Evolutionary conservation across 768 basidiomycete genomes (phyloP).

Genomic region (Mycena rebaudengoi): DNA sequence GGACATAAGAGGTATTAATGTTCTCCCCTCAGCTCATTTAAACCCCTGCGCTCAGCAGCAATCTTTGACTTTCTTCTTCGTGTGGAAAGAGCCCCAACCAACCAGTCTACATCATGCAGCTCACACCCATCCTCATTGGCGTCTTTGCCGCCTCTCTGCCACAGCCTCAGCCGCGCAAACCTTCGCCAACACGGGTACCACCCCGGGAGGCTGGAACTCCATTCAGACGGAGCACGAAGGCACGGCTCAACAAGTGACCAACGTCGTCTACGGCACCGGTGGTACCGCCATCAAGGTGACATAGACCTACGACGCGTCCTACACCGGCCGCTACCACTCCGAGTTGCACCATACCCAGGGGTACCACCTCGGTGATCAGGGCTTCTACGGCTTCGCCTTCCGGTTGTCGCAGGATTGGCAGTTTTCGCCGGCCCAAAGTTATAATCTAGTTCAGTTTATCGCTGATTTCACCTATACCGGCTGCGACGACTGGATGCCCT

Average conservation of each 20-base stretch:
- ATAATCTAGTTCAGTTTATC: conserved; percentile 9
- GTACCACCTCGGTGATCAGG: background rate
- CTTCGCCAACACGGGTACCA: background rate
- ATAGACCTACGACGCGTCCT: background rate
- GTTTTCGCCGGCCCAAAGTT: background rate
- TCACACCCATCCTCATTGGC: background rate
- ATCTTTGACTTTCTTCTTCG: background rate
- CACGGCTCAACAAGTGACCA: background rate
- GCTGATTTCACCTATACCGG: conserved; percentile 5
- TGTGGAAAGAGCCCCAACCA: background rate
- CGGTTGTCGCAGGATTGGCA: background rate
- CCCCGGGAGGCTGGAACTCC: background rate
- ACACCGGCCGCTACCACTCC: background rate
- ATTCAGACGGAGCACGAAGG: background rate
- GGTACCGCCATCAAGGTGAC: background rate
- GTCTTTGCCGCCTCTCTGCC: background rate
- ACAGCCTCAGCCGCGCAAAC: background rate
- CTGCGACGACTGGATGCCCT: conserved; percentile 3
- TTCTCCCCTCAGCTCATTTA: background rate
- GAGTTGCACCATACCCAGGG: background rate
- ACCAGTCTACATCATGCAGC: background rate
- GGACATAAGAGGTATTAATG: too few species aligned
- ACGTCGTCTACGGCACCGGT: background rate
- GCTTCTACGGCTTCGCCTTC: background rate
- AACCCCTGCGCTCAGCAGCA: background rate